Evolutionary conservation across 202 grass and related monocot species (phyloP), one percentile per base, ranked within the genome.

Genomic region (Tripidium arundinaceum): DNA sequence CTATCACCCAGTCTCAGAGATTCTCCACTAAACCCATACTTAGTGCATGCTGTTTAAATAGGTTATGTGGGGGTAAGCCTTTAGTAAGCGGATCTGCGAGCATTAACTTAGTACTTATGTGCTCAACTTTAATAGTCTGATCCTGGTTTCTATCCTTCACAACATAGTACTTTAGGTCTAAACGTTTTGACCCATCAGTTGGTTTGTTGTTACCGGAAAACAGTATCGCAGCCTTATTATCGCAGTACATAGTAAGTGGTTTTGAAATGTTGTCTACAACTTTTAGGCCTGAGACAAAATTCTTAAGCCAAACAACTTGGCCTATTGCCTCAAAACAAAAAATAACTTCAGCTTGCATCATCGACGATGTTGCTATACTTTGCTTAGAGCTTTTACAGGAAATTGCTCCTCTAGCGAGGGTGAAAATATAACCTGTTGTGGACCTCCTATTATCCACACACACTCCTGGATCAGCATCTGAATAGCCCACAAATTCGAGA

Each of bases 181-280:
- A 4, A 15, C 11, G 1, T n/a, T 37, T 65, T 6, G 62, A 16
- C 1, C 14, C 7, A 19, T 19, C 2, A 10, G 15, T 65, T 10
- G 15, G 3, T 8, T 65, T 34, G 29, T 37, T 37, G 6, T 65
- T 65, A n/a, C 29, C 7, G 0, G n/a, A 4, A 37, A 19, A 65
- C 2, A 19, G 3, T 36, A 65, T 5, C 6, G 0, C 0, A 19
- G 0, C 0, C 0, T 37, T 0, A n/a, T 65, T 65, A 1, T 37
- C 7, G 1, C 2, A 36, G 2, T n/a, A 64, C 15, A 65, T 18
- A 8, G 15, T 65, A 3, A 65, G 0, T 3, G 15, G 29, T 65
- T 6, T 36, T 0, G 4, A 8, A 3, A 36, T 37, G 31, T 1
- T 65, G 0, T 65, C 7, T 0, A 65, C 2, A 3, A 65, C 3